Conservation (phyloP, 352 stramenopile genomes). For the Pythium utonaiense region DNA sequence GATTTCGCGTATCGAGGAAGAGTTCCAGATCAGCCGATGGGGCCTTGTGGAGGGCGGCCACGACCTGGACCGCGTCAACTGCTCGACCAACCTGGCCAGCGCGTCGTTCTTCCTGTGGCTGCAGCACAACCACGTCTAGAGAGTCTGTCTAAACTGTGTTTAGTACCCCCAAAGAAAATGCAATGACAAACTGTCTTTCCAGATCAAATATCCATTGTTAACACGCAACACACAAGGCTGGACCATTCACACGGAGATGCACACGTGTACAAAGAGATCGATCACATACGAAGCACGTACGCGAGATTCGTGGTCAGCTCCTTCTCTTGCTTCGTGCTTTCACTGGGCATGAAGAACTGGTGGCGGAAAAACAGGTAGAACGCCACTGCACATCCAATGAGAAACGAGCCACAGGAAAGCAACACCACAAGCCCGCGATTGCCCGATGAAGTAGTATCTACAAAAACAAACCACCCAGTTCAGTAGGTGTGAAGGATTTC, state of each 20-base stretch:
- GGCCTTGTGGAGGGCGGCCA: slow-evolving; percentile 86
- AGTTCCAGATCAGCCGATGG: slow-evolving; percentile 89
- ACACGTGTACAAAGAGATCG: background rate
- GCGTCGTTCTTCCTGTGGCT: slow-evolving; percentile 84
- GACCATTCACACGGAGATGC: background rate
- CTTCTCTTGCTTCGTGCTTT: slow-evolving; percentile 46
- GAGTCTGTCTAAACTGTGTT: background rate
- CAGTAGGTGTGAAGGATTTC: too few relatives aligned
- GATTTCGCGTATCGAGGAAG: slow-evolving; percentile 77
- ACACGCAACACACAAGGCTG: background rate
- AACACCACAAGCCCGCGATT: slow-evolving; percentile 36
- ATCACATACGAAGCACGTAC: slow-evolving; percentile 41
- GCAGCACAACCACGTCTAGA: slow-evolving; percentile 51
- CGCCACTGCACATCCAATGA: slow-evolving; percentile 35
- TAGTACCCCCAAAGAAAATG: background rate
- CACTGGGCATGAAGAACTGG: slow-evolving; percentile 30
- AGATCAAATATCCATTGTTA: background rate
- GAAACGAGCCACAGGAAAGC: slow-evolving; percentile 38
- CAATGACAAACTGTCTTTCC: background rate
- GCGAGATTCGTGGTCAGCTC: slow-evolving; percentile 48
- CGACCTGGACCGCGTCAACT: slow-evolving; percentile 87
- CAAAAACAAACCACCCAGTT: background rate
- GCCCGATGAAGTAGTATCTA: background rate
- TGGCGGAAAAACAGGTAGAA: slow-evolving; percentile 42
- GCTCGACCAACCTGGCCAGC: slow-evolving; percentile 75